Evolutionary conservation across 805 yeast genomes (phyloP).

Genomic region (Myxozyma melibiosi): DNA sequence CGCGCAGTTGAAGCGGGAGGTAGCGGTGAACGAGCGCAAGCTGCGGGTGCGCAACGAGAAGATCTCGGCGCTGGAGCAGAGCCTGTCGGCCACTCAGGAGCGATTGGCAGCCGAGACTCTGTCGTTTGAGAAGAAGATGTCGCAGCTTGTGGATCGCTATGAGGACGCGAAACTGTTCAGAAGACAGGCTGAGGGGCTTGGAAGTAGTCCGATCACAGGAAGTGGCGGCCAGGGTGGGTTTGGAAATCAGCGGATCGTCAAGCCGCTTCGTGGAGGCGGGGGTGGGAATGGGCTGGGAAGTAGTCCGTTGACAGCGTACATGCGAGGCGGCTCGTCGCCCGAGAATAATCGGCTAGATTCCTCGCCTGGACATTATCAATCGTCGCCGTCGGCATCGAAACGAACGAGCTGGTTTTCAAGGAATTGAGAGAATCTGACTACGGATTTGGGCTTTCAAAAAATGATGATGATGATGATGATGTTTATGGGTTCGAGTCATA

Average conservation of each 20-base stretch:
- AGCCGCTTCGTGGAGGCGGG: slow-evolving; percentile 62
- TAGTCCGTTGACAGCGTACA: slow-evolving; percentile 11
- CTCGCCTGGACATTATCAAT: not conserved
- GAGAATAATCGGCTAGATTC: slow-evolving; percentile 2
- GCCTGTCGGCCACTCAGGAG: slow-evolving; percentile 54
- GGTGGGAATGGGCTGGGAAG: slow-evolving; percentile 20
- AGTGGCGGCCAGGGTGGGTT: not conserved
- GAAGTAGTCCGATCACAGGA: slow-evolving; percentile 1
- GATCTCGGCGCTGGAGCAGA: slow-evolving; percentile 55
- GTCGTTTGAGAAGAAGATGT: slow-evolving; percentile 47
- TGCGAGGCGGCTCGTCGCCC: slow-evolving; percentile 5
- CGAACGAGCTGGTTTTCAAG: slow-evolving; percentile 19
- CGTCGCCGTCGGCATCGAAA: slow-evolving; percentile 7
- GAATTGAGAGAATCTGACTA: not conserved
- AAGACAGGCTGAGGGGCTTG: slow-evolving; percentile 20
- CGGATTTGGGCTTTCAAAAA: not conserved
- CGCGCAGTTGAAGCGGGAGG: slow-evolving; percentile 56
- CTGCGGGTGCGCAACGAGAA: slow-evolving; percentile 60
- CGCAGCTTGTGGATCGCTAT: slow-evolving; percentile 33
- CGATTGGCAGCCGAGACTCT: slow-evolving; percentile 53
- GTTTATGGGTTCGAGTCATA: not conserved
- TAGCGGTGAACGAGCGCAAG: slow-evolving; percentile 56
- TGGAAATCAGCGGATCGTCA: slow-evolving; percentile 54
- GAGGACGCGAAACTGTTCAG: slow-evolving; percentile 33
- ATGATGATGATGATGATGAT: not conserved